Percentiles rank a stretch among this genome's conserved stretches.
These are phyloP conservation scores for Mychonastes homosphaera DNA, from an alignment of 139 green algal genomes.

Conservation along the genomic window DNA sequence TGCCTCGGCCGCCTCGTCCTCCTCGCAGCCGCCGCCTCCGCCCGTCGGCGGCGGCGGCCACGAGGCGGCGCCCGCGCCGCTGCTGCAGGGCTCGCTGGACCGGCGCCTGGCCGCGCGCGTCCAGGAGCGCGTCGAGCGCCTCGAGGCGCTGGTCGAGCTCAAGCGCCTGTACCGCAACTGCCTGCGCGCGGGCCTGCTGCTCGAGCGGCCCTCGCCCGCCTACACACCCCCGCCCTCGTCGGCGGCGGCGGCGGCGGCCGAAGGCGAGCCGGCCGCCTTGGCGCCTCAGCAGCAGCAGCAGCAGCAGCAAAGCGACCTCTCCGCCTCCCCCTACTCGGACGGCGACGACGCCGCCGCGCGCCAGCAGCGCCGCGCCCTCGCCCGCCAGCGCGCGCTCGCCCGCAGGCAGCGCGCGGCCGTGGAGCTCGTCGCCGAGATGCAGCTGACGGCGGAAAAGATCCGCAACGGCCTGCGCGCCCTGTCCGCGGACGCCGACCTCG, in stretches of 20 bases:
- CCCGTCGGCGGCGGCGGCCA: no score
- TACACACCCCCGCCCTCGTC: conserved; percentile 35
- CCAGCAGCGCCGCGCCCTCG: not conserved
- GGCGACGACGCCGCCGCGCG: not conserved
- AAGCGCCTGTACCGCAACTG: conserved; percentile 74
- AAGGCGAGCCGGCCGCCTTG: no score
- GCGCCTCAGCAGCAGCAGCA: not conserved
- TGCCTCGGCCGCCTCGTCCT: no score
- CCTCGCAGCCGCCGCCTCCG: no score
- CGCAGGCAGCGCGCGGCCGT: conserved; percentile 35
- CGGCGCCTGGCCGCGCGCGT: no score
- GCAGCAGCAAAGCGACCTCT: conserved; percentile 10
- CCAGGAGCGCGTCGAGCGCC: conserved; percentile 27
- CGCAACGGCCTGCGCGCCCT: conserved; percentile 39
- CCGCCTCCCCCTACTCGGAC: no score
- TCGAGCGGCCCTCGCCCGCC: conserved; percentile 38
- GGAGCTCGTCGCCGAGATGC: conserved; percentile 66
- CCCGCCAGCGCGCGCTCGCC: not conserved
- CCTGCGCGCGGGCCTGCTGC: conserved; percentile 47
- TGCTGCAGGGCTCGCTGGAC: no score
- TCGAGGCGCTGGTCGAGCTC: conserved; percentile 52
- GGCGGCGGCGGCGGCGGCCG: no score
- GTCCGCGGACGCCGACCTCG: conserved; percentile 26
- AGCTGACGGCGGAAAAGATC: conserved; percentile 69
- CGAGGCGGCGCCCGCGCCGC: no score